A percentile compares a stretch with the other conserved stretches of the same genome.
phyloP scores from a whole-genome alignment of 345 rosid genomes.

The Salix koriyanagi region DNA sequence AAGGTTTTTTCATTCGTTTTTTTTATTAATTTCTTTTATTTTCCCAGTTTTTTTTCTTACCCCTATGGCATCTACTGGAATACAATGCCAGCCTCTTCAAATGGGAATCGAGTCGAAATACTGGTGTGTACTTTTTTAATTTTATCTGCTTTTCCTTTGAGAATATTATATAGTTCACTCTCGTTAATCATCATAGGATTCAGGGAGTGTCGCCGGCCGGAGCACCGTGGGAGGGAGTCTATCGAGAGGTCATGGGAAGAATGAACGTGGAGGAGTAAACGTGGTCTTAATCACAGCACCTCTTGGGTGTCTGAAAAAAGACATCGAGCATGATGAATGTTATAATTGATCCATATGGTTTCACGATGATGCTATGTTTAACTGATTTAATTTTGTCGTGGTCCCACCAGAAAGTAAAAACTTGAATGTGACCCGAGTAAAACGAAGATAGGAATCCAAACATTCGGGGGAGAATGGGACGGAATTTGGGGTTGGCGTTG shows the following conservation, averaged over 20 bases:
- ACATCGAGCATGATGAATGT: not conserved
- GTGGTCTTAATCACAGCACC: constrained; percentile 19
- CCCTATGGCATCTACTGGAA: no score
- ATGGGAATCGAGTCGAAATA: no score
- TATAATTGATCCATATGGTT: constrained; percentile 21
- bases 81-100: no score
- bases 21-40: no score
- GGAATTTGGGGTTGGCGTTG: no score
- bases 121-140: no score
- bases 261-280: constrained; percentile 3
- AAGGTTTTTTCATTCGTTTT: no score
- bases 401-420: not conserved
- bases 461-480: not conserved
- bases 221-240: not conserved
- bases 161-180: not conserved
- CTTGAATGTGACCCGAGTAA: not conserved
- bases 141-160: no score
- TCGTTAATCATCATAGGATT: not conserved
- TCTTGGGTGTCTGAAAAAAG: constrained; percentile 1
- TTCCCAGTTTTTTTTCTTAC: no score
- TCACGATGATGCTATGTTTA: not conserved
- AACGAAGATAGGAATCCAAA: not conserved
- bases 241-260: not conserved
- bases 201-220: not conserved
- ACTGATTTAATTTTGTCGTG: not conserved